These are phyloP conservation scores for Talaromyces islandicus DNA, from an alignment of 2,329 filamentous ascomycete genomes.

Conservation along the genomic window DNA sequence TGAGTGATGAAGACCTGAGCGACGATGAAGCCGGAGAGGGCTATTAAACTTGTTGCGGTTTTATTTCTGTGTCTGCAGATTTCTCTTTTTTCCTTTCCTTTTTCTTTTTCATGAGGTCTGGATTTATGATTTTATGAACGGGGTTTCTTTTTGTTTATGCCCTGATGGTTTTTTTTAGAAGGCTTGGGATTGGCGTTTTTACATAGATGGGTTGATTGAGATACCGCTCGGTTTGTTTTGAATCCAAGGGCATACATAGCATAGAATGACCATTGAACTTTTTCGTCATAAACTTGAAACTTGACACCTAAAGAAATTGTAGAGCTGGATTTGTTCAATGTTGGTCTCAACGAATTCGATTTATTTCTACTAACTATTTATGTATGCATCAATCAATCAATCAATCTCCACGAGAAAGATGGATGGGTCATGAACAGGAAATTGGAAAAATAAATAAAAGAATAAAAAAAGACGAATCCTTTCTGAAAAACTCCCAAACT, in stretches of 20 bases:
- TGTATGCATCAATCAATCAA: not conserved
- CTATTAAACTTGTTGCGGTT: not conserved
- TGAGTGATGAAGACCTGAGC: conserved; percentile 10
- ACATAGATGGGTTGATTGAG: not conserved
- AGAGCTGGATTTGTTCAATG: not conserved
- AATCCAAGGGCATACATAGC: not conserved
- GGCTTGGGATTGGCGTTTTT: not conserved
- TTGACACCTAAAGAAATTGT: no score
- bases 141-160: not conserved
- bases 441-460: no score
- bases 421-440: not conserved
- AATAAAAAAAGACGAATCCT: not conserved
- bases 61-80: not conserved
- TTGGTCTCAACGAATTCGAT: not conserved
- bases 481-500: not conserved
- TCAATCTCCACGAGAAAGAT: not conserved
- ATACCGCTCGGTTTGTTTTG: not conserved
- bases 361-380: not conserved
- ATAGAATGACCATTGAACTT: not conserved
- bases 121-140: not conserved
- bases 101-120: not conserved
- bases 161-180: not conserved
- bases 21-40: conserved; percentile 9
- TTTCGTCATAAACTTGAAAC: not conserved
- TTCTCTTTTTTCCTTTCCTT: no score